Percentiles rank a stretch among this genome's conserved stretches.
phyloP scores from a whole-genome alignment of 2,329 filamentous ascomycete species.

The Alternaria burnsii region DNA sequence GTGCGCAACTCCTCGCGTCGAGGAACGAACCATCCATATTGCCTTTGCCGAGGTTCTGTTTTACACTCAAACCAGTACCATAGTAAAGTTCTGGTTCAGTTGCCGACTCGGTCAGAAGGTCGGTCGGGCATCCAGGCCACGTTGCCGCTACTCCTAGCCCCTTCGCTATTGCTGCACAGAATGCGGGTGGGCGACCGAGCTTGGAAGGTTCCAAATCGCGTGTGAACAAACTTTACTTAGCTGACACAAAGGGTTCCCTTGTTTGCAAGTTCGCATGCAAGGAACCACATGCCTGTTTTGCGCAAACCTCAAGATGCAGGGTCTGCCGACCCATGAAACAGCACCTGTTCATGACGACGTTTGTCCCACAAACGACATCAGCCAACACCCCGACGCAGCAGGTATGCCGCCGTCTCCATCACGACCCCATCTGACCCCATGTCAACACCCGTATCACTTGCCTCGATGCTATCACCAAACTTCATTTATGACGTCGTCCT shows the following conservation, averaged over 20 bases:
- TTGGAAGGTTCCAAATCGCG: background rate
- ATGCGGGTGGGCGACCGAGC: conserved; percentile 1
- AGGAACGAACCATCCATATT: conserved; percentile 8
- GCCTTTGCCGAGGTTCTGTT: conserved; percentile 1
- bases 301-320: conserved; percentile 7
- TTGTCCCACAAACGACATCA: conserved; percentile 1
- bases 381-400: conserved; percentile 5
- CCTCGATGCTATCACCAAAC: background rate
- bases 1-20: conserved; percentile 9
- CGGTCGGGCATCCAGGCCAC: background rate
- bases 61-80: background rate
- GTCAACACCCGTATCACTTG: conserved; percentile 2
- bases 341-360: conserved; percentile 5
- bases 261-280: conserved; percentile 4
- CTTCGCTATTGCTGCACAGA: conserved; percentile 2
- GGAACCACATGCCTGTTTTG: conserved; percentile 2
- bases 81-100: background rate
- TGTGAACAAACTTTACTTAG: conserved; percentile 1
- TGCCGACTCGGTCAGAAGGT: conserved; percentile 1
- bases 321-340: conserved; percentile 4
- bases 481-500: conserved; percentile 10
- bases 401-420: conserved; percentile 10
- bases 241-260: background rate
- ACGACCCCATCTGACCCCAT: conserved; percentile 2
- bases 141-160: conserved; percentile 1